A percentile compares a stretch with the other conserved stretches of the same genome.
Conservation (phyloP, 2,329 filamentous ascomycete species). For the Colletotrichum sojae region DNA sequence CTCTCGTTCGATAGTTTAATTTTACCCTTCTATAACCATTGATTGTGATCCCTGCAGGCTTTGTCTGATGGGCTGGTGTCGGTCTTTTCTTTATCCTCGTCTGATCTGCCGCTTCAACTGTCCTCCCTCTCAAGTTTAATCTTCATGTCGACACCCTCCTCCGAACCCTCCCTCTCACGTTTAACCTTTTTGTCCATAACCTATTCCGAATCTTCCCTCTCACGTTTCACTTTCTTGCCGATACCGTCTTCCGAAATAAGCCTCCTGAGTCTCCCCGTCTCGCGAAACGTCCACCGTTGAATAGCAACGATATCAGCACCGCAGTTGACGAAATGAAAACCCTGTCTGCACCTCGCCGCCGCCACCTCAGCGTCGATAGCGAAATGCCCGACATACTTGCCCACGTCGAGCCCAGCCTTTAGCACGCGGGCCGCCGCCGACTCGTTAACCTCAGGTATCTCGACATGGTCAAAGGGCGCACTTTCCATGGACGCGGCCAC, state of each 20-base stretch:
- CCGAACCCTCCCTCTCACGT: background rate
- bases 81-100: no score
- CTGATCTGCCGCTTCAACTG: no score
- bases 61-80: no score
- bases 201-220: no score
- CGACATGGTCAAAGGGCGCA: constrained; percentile 50
- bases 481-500: constrained; percentile 51
- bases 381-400: constrained; percentile 53
- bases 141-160: background rate
- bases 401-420: constrained; percentile 47
- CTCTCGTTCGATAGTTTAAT: no score
- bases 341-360: constrained; percentile 46
- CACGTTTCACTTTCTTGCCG: background rate
- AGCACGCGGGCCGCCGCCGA: constrained; percentile 45
- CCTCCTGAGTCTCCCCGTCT: constrained; percentile 48
- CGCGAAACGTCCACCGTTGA: constrained; percentile 51
- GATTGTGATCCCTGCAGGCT: no score
- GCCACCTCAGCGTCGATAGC: constrained; percentile 49
- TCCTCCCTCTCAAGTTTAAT: no score
- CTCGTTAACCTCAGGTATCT: constrained; percentile 49
- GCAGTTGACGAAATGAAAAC: constrained; percentile 55
- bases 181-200: background rate
- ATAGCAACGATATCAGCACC: constrained; percentile 55
- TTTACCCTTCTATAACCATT: no score
- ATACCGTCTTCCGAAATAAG: constrained; percentile 30